Conservation (phyloP, 2,329 filamentous ascomycete species). For the Penicillium crustosum region DNA sequence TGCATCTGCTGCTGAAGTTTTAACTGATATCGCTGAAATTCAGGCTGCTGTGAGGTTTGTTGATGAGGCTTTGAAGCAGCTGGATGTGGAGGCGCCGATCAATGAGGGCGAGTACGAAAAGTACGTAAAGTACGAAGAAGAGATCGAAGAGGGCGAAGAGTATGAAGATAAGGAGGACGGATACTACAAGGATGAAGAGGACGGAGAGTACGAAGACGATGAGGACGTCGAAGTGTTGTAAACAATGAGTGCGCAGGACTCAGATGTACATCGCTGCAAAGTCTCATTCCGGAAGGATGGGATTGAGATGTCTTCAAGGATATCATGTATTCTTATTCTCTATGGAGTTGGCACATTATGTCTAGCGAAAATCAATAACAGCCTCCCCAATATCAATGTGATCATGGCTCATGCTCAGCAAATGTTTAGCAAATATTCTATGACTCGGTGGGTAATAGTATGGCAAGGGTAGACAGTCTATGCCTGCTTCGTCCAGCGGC, state of each 20-base stretch:
- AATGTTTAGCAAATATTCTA: neutral
- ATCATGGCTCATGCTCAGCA: conserved; percentile 2
- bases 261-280: neutral
- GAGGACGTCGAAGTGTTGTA: neutral
- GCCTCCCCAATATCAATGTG: neutral
- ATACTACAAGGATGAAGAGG: neutral
- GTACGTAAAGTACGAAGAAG: neutral
- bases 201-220: neutral
- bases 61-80: neutral
- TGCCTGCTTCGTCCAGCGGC: conserved; percentile 65
- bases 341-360: conserved; percentile 1
- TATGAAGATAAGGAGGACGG: no score
- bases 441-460: neutral
- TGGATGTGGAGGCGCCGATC: neutral
- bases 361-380: neutral
- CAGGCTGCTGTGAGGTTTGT: neutral
- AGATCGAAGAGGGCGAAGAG: neutral
- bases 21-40: conserved; percentile 3
- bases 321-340: conserved; percentile 8
- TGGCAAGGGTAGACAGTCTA: neutral
- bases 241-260: neutral
- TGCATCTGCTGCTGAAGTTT: conserved; percentile 11
- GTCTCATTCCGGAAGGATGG: neutral
- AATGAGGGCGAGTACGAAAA: no score
- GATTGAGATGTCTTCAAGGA: neutral